Base-by-base conservation (phyloP, 177 flowering plant species). In the Vitis hybrid region DNA sequence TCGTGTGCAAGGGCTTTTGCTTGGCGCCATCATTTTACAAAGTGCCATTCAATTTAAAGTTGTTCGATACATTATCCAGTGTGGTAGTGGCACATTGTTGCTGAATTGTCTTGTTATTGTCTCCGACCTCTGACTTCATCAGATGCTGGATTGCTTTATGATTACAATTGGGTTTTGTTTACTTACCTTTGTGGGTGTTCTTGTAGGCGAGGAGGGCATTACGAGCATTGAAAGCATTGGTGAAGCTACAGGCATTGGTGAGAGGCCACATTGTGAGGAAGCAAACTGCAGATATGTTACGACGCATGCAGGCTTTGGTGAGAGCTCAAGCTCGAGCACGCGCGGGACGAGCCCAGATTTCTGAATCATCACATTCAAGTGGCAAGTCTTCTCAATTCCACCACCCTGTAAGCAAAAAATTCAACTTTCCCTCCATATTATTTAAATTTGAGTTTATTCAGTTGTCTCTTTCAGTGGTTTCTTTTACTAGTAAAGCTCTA, bases 261-360 rank as follows among this genome's bases (percentile, higher is more conserved):
- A 83, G 93, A 68, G 93, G 93, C 9, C 85, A 87, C 67, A 88
- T 87, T 60, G 81, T 84, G 72, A 82, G 93, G 79, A 86, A 82
- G 78, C 75, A 76, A 56, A 84, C 82, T 6, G 79, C 87, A 12
- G 79, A 83, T 27, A 76, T 69, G 65, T n/a, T 83, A 68, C 71
- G 78, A 1, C 61, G 82, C 30, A 81, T 89, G 84, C 91, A 89
- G 35, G 85, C 87, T 6, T 60, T 87, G 70, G 17, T 87, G 58
- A 80, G 91, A 56, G 87, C 82, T 10, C 93, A 87, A 70, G 79
- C 82, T 7, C 71, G 87, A 65, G 90, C 87, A 3, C 77, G 89
- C 6, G 81, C 82, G 0, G 84, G 80, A 4, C 87, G 93, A 17
- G 69, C 65, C n/a, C 74, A 77, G 24, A 21, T 76, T 11, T 76